Conservation (phyloP, 1,139 yeast species). For the Geotrichum bryndzae region DNA sequence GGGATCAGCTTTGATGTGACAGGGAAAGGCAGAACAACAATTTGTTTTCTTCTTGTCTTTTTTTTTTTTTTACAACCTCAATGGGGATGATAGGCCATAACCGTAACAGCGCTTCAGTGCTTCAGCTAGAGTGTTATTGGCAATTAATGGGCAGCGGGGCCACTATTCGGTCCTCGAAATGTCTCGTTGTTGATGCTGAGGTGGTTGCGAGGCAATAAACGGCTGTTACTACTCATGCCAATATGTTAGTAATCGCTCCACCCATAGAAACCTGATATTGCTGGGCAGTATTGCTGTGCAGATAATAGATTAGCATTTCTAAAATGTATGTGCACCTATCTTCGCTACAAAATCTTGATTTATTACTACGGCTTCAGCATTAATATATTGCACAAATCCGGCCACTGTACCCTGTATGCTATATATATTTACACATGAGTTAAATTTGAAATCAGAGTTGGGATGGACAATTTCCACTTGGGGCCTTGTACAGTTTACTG, state of each 20-base stretch:
- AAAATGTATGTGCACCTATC: not conserved
- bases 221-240: too few species aligned
- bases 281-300: too few species aligned
- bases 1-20: not conserved
- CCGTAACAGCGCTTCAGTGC: not conserved
- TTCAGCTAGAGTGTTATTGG: too few species aligned
- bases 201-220: too few species aligned
- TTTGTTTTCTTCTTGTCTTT: not conserved
- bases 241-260: too few species aligned
- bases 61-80: not conserved
- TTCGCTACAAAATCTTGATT: not conserved
- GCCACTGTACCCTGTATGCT: not conserved
- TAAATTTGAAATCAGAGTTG: not conserved
- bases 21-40: not conserved
- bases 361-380: not conserved
- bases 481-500: not conserved
- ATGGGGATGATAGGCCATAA: not conserved
- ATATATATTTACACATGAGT: not conserved
- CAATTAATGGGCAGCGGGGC: too few species aligned
- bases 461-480: not conserved
- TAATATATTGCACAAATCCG: not conserved
- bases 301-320: too few species aligned
- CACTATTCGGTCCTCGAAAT: too few species aligned
- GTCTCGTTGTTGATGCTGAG: too few species aligned
- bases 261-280: too few species aligned